Base-by-base conservation (phyloP, 768 basidiomycete species). In the Auriscalpium orientale region DNA sequence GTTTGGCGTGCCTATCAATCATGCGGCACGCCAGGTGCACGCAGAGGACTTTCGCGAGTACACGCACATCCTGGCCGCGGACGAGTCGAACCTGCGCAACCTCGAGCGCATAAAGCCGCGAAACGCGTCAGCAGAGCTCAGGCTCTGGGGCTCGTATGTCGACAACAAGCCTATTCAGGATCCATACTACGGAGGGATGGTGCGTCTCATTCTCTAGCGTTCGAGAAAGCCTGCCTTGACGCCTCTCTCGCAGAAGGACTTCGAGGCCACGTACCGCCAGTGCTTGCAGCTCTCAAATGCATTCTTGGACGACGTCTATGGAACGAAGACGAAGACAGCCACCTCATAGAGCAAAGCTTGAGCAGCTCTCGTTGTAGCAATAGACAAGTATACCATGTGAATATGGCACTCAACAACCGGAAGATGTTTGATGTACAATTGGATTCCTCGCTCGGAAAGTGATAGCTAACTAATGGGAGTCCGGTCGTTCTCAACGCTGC, bases 61-160 rank as follows among this genome's bases (percentile, higher is more conserved):
- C 69, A 84, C 89, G 52, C 84, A 94, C 63, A 92, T 98, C 63
- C 76, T 98, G 12, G 90, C 92, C 8, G 82, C 92, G 44, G 94
- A 95, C 66, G 78, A 79, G 56, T 82, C 74, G 64, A 95, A 95
- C 70, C 75, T 89, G 59, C 77, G 77, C 37, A 74, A 81, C 57
- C 73, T 93, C 46, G 62, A 80, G 46, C 75, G 76, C 51, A 75
- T 82, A 46, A 72, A 73, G 58, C 79, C 74, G 1, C 59, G 58
- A 28, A 63, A 80, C 59, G 69, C 80, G 16, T 85, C 82, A 4
- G 87, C 89, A 0, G 74, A 77, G 50, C 77, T 93, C 34, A 76
- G 77, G 8, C 76, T 94, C n/a, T 94, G 87, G 83, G 90, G 89
- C 16, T 85, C 87, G 6, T 91, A 86, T 66, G 70, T 83, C 6